A percentile compares a stretch with the other conserved stretches of the same genome.
Evolutionary conservation across 345 rosid genomes (phyloP).

Genomic region (Angophora floribunda): DNA sequence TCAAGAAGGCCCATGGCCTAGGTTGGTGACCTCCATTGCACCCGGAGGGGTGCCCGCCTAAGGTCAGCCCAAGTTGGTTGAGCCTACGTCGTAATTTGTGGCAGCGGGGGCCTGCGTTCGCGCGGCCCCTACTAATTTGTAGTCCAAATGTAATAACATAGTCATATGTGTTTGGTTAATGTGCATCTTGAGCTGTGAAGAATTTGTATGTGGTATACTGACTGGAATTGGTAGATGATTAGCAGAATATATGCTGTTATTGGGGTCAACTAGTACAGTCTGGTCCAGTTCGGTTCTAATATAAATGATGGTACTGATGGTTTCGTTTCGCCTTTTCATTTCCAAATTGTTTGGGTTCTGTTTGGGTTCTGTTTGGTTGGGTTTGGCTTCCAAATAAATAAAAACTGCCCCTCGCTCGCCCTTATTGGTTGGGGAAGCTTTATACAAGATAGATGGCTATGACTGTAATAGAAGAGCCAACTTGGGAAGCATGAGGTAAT

Average conservation of each 20-base stretch:
- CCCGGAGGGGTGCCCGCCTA: background rate
- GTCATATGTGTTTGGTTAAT: background rate
- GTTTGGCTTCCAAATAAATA: background rate
- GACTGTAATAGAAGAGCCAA: background rate
- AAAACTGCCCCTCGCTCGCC: background rate
- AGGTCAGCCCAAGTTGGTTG: background rate
- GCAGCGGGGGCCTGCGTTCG: background rate
- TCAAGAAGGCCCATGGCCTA: background rate
- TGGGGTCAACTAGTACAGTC: fast-evolving
- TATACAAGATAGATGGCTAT: background rate
- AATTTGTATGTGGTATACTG: background rate
- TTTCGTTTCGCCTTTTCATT: background rate
- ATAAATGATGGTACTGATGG: background rate
- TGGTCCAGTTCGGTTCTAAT: background rate
- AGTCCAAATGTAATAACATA: background rate
- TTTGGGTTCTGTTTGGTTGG: background rate
- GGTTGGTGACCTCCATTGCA: background rate
- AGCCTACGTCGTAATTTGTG: background rate
- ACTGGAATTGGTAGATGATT: background rate
- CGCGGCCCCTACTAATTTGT: background rate
- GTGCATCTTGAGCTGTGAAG: background rate
- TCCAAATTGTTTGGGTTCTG: background rate
- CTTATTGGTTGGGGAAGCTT: background rate
- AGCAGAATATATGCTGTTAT: background rate
- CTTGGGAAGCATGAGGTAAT: background rate